phyloP scores from a whole-genome alignment of 177 flowering plant species.

The Tripterygium wilfordii region DNA sequence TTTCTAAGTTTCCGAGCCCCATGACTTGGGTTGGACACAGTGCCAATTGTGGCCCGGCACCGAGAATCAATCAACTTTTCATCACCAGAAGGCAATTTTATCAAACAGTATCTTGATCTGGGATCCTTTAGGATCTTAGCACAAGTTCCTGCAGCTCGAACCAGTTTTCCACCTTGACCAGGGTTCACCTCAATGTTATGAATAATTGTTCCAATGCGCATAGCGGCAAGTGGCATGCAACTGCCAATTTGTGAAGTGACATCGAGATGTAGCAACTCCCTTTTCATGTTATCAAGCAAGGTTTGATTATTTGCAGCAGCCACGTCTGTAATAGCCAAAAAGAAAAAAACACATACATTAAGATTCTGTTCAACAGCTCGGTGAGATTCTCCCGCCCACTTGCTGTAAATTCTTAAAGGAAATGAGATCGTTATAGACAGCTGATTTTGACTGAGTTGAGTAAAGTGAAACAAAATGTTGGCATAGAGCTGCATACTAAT shows the following conservation, averaged over 20 bases:
- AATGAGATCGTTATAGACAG: too few species aligned
- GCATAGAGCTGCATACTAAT: too few species aligned
- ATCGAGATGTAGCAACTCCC: not conserved
- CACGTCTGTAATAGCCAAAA: not conserved
- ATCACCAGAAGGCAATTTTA: not conserved
- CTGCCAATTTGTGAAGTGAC: conserved; percentile 1
- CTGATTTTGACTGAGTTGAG: too few species aligned
- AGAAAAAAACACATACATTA: too few species aligned
- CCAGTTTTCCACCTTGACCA: conserved; percentile 2
- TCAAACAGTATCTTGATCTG: not conserved
- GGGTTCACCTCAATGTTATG: conserved; percentile 2
- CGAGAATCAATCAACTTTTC: conserved; percentile 1
- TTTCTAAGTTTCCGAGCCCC: not conserved
- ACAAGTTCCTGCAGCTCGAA: conserved; percentile 5
- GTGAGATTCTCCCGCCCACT: too few species aligned
- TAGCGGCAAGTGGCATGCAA: conserved; percentile 2
- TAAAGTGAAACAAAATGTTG: too few species aligned
- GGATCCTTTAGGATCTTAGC: conserved; percentile 5
- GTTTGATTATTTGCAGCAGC: not conserved
- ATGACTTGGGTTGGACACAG: not conserved
- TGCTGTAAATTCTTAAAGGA: too few species aligned
- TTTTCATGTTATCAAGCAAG: not conserved
- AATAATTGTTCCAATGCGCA: conserved; percentile 5
- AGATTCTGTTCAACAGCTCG: too few species aligned
- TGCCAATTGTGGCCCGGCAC: conserved; percentile 4